These are phyloP conservation scores for Aurantiochytrium sp. DNA, from an alignment of 108 stramenopile genomes.

Conservation along the genomic window DNA sequence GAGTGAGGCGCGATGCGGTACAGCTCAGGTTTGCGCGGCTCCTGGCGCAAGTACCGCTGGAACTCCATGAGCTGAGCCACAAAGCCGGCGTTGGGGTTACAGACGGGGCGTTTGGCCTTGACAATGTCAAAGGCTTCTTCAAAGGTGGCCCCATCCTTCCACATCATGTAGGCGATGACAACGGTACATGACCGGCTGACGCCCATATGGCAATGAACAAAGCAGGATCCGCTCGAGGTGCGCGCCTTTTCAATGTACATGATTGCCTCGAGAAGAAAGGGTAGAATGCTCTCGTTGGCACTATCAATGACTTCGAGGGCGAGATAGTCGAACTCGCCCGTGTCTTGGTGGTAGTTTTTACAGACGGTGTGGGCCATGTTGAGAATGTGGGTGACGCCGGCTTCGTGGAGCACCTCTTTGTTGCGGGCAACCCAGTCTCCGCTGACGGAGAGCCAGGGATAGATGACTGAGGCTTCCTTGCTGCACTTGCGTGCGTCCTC, in stretches of 20 bases:
- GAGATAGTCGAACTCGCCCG: not conserved
- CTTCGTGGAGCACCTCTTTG: not conserved
- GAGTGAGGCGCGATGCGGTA: constrained; percentile 4
- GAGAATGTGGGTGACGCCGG: not conserved
- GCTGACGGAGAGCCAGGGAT: not conserved
- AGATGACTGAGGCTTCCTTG: not conserved
- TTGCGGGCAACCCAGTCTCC: constrained; percentile 9
- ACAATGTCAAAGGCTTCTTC: not conserved
- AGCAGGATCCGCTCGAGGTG: not conserved
- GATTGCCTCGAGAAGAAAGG: not conserved
- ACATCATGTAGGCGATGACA: constrained; percentile 10
- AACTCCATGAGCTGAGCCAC: not conserved
- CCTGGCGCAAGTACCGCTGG: not conserved
- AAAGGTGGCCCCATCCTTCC: not conserved
- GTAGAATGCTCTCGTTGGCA: not conserved
- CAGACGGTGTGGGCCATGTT: constrained; percentile 20
- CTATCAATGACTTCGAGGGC: constrained; percentile 4
- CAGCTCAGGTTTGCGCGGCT: not conserved
- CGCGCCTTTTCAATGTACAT: constrained; percentile 13
- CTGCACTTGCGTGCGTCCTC: not conserved
- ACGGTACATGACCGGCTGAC: constrained; percentile 2
- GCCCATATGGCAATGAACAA: constrained; percentile 13
- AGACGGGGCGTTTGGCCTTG: constrained; percentile 9
- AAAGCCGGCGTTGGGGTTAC: constrained; percentile 9
- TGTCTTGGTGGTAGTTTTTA: constrained; percentile 7